Base-by-base conservation (phyloP, 2,329 filamentous ascomycete species). In the Knoxdaviesia capensis region DNA sequence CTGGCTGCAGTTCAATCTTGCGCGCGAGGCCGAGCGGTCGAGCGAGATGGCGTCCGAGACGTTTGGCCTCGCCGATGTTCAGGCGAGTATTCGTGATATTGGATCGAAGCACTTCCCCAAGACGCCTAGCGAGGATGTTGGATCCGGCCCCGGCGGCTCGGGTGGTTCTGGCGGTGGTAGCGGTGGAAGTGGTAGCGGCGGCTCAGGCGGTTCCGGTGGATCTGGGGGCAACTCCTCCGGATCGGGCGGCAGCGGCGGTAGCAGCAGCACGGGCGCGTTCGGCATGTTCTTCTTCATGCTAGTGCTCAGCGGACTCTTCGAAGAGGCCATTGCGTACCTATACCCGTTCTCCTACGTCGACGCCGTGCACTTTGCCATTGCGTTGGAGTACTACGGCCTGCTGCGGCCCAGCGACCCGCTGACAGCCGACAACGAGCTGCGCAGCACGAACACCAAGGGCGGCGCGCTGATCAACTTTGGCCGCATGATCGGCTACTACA, bases 241-340 rank as follows among this genome's bases (percentile, higher is more conserved):
- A 2, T 8, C 34, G n/a, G 34, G 34, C 34, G 34, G 34, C n/a
- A n/a, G 7, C 8, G 41, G 38, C 6, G 38, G 34, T 28, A 31
- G 39, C 11, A 73, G 73, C 44, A 79, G 77, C 48, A 77, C 75
- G 46, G 81, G 80, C 49, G 79, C 77, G 47, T 90, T 86, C 50
- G 86, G 82, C 53, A 87, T 88, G 54, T 94, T 80, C 62, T 94
- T 98, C 63, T 86, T 92, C 59, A 72, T 98, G 49, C 86, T 94
- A 56, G 73, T 93, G 36, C 65, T 96, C 41, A 78, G 82, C 31
- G 90, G 90, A 48, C 79, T 94, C 71, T 98, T 93, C 51, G 90
- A 98, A 61, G 80, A 90, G 53, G 90, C 88, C 10, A 69, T 98
- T 42, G 79, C 82, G 32, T 96, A 92, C 58, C 71, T 98, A 11